Base-by-base conservation (phyloP, 2,329 filamentous ascomycete species). In the Aspergillus sp. region DNA sequence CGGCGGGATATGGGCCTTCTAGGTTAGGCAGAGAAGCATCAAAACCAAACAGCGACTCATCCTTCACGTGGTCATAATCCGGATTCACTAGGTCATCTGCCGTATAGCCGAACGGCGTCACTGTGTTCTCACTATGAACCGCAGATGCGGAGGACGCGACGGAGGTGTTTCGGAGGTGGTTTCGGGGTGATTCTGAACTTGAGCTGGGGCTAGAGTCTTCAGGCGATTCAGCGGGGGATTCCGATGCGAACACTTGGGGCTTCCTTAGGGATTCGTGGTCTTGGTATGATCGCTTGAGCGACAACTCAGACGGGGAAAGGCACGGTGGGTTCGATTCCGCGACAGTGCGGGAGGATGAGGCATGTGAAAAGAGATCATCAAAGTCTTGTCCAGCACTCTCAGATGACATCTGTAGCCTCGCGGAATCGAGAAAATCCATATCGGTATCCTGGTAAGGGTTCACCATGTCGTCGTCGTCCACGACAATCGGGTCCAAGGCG, bases 221-320 rank as follows among this genome's bases (percentile, higher is more conserved):
- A 2, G 72, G 71, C 5, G 78, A 80, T 51, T 77, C 77, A n/a
- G 74, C 74, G n/a, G 74, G 73, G 4, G 75, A 76, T 54, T 77
- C 69, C 17, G 75, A 66, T 24, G 71, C 56, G 58, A 72, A 62
- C 15, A 71, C 61, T 53, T 72, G 64, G 17, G 68, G 67, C 52
- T 70, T 66, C 53, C 70, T 71, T 58, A 76, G 66, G 48, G 66
- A 58, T 56, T 74, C 68, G 49, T 71, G 65, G 8, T 71, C 68
- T 52, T 67, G 66, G 43, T 70, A 69, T n/a, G 65, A 63, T 38
- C 68, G 67, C 47, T 68, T 68, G 5, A 64, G 54, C 17, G 66
- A 66, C 32, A 71, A 53, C 17, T 67, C 67, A 4, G 67, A 66
- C 0, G 69, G 65, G 52, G 69, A 69, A 61, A 73, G 58, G 54